phyloP scores from a whole-genome alignment of 495 filamentous ascomycete genomes.

The Lepraria neglecta region DNA sequence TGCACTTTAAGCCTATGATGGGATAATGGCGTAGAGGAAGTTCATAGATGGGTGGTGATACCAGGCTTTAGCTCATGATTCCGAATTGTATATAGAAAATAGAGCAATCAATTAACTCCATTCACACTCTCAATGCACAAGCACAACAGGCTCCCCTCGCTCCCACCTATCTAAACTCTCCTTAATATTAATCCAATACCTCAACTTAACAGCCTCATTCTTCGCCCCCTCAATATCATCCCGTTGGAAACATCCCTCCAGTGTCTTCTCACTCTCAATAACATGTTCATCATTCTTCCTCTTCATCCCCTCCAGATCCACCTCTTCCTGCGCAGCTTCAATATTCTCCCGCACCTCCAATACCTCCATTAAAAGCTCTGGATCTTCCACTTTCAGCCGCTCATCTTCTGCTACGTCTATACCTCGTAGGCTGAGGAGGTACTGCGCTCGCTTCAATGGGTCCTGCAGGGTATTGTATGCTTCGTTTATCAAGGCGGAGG shows the following conservation, averaged over 20 bases:
- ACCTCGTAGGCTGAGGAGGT: conserved; percentile 60
- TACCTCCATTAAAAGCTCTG: conserved; percentile 75
- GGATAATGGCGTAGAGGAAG: background rate
- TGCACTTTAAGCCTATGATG: background rate
- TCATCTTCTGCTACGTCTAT: conserved; percentile 69
- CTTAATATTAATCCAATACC: conserved; percentile 87
- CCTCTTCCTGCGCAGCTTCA: conserved; percentile 65
- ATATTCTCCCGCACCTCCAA: conserved; percentile 81
- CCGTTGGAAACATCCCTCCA: conserved; percentile 57
- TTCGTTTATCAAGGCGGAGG: conserved; percentile 74
- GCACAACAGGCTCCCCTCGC: conserved; percentile 60
- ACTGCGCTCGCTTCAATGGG: conserved; percentile 76
- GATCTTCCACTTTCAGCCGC: conserved; percentile 48
- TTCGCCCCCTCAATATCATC: conserved; percentile 63
- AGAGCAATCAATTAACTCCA: background rate
- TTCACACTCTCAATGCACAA: conserved; percentile 49
- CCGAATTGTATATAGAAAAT: background rate
- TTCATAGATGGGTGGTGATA: background rate
- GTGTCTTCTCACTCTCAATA: conserved; percentile 44
- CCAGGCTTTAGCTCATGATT: background rate
- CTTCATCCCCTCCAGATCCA: conserved; percentile 54
- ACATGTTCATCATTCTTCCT: conserved; percentile 64
- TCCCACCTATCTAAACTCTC: conserved; percentile 81
- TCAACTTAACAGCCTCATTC: conserved; percentile 64
- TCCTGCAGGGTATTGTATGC: conserved; percentile 77